phyloP scores from a whole-genome alignment of 257 asterid genomes.

The Ilex asprella region DNA sequence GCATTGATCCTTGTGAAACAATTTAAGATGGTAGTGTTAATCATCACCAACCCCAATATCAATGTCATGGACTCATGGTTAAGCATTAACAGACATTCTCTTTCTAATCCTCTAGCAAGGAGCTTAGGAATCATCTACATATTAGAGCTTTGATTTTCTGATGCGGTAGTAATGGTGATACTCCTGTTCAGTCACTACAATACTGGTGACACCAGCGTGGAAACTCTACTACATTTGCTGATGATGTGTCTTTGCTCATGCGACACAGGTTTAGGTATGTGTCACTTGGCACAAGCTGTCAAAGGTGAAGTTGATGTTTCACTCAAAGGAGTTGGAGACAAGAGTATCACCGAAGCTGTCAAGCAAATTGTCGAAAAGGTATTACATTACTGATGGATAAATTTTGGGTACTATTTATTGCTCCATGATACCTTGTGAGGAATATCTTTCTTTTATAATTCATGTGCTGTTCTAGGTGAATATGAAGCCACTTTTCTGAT shows the following conservation, averaged over 20 bases:
- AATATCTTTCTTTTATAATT: background rate
- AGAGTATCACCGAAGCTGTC: conserved; percentile 54
- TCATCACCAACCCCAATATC: too few species aligned
- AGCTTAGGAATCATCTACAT: too few species aligned
- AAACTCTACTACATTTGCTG: conserved; percentile 31
- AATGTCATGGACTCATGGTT: too few species aligned
- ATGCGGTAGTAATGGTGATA: too few species aligned
- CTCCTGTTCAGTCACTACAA: too few species aligned
- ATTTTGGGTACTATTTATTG: background rate
- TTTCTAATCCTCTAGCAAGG: too few species aligned
- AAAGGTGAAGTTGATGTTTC: conserved; percentile 43
- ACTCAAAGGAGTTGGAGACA: conserved; percentile 48
- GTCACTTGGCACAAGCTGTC: conserved; percentile 50
- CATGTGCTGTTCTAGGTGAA: background rate
- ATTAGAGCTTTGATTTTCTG: too few species aligned
- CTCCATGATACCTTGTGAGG: background rate
- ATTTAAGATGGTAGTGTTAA: too few species aligned
- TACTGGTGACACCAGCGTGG: background rate
- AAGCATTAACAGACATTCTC: too few species aligned
- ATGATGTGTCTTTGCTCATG: conserved; percentile 36
- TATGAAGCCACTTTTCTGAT: background rate
- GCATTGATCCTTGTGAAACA: too few species aligned
- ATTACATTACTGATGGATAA: background rate
- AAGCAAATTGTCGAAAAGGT: conserved; percentile 83
- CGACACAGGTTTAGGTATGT: conserved; percentile 51